Evolutionary conservation across 441 rosid species (phyloP).

Genomic region (Gossypium gossypioides): DNA sequence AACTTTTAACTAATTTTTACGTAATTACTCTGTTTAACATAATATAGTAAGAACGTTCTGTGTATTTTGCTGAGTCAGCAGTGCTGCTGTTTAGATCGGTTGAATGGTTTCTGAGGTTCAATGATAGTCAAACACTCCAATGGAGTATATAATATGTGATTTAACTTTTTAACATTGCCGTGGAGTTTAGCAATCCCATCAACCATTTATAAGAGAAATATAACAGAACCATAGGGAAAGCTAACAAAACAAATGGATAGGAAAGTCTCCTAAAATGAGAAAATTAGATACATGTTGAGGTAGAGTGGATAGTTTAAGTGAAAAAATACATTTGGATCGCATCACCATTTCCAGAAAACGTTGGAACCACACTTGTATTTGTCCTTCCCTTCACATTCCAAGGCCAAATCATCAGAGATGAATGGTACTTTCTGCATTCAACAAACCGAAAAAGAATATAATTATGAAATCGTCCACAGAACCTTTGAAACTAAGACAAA

Average conservation of each 20-base stretch:
- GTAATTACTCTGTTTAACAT: too few species aligned
- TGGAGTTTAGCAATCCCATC: too few species aligned
- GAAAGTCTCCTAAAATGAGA: constrained; percentile 11
- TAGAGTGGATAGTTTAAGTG: background rate
- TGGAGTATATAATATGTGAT: too few species aligned
- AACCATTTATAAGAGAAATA: background rate
- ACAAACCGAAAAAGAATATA: background rate
- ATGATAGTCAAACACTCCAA: too few species aligned
- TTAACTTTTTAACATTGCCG: too few species aligned
- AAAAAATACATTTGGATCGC: background rate
- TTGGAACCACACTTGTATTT: constrained; percentile 92
- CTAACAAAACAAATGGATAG: constrained; percentile 9
- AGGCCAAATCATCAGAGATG: constrained; percentile 55
- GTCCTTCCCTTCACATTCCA: constrained; percentile 91
- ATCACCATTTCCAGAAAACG: constrained; percentile 98
- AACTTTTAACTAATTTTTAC: background rate
- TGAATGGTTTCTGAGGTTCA: background rate
- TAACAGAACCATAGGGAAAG: background rate
- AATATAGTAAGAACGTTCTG: background rate
- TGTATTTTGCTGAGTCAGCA: background rate
- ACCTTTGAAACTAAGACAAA: background rate
- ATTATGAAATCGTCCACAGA: background rate
- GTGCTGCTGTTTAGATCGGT: background rate
- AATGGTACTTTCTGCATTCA: constrained; percentile 80
- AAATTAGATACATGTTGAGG: constrained; percentile 26